Base-by-base conservation (phyloP, 139 green algal genomes). In the Tetradesmus obliquus region DNA sequence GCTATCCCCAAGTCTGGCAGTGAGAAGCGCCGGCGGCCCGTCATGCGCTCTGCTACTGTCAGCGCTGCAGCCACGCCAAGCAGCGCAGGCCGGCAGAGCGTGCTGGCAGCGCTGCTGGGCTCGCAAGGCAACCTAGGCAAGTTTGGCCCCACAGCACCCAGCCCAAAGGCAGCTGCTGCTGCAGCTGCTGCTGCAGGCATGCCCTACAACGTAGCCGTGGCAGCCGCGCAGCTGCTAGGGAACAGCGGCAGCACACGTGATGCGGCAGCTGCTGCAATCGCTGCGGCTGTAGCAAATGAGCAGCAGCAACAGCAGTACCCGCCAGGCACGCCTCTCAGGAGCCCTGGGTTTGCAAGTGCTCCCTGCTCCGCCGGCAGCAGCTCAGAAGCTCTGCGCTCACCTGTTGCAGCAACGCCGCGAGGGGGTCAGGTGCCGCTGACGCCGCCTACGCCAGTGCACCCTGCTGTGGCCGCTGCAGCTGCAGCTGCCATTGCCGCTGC, bases 191-290 rank as follows among this genome's bases (percentile, higher is more conserved):
- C 86, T 82, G 76, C 88, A 22, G 20, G 53, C 3, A 80, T 91
- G 79, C 82, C 88, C 1, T 80, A 86, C 76, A 87, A 86, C 17
- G 88, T 91, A 3, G 88, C 88, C 17, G 88, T 76, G 5, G 88
- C 88, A 55, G 88, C 88, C n/a, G 88, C 88, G 17, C 88, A 91
- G 88, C 88, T 91, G 79, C 60, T 91, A 13, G 79, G 87, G 5
- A 62, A 60, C 54, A 51, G 83, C 55, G 58, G 57, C 84, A 88
- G 24, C 57, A 55, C 57, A 17, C 57, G 87, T 13, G 76, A 85
- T 22, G 88, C 88, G 55, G 88, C 79, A 19, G 55, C 55, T 32
- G 88, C 79, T 8, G 88, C 55, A 9, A 62, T 86, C 12, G 88
- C 88, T n/a, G 80, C 74, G 62, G 87, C 74, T 60, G 76, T 45